Percentiles rank a stretch among this genome's conserved stretches.
Conservation (phyloP, 352 stramenopile genomes). For the Globisporangium polare region DNA sequence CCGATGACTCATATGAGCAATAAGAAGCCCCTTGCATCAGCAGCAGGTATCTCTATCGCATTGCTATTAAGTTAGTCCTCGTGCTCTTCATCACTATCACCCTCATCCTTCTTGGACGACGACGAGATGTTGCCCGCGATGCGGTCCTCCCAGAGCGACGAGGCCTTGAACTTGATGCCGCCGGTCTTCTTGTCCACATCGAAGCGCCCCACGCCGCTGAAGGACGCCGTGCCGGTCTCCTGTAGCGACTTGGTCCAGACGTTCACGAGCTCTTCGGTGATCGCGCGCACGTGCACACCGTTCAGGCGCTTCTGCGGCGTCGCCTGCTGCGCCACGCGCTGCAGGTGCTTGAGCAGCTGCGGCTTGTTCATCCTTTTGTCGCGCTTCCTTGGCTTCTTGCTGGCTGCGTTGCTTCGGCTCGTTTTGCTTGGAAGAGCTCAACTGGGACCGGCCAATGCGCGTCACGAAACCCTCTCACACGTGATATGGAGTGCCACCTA, state of each 20-base stretch:
- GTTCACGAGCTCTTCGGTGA: constrained; percentile 37
- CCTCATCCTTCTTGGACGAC: constrained; percentile 13
- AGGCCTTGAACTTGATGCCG: constrained; percentile 46
- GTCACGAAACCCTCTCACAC: neutral
- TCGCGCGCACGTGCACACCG: constrained; percentile 33
- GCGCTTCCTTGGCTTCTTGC: neutral
- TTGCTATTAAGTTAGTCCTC: neutral
- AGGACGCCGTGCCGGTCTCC: constrained; percentile 35
- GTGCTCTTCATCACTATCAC: constrained; percentile 14
- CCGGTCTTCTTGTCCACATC: constrained; percentile 39
- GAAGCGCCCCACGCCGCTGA: constrained; percentile 39
- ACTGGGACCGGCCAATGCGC: neutral
- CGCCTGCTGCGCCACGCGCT: constrained; percentile 27
- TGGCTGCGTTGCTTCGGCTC: neutral
- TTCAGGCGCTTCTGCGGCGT: constrained; percentile 40
- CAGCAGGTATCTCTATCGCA: neutral
- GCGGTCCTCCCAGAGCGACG: constrained; percentile 29
- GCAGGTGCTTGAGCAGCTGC: constrained; percentile 46
- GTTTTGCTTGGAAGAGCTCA: neutral
- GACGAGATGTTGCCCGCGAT: constrained; percentile 42
- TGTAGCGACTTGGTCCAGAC: constrained; percentile 39
- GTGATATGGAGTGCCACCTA: neutral
- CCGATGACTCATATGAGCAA: too few relatives aligned
- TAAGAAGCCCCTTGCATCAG: neutral
- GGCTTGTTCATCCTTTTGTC: constrained; percentile 45